These are phyloP conservation scores for Metschnikowia rubicola DNA, from an alignment of 805 yeast genomes.

Conservation along the genomic window DNA sequence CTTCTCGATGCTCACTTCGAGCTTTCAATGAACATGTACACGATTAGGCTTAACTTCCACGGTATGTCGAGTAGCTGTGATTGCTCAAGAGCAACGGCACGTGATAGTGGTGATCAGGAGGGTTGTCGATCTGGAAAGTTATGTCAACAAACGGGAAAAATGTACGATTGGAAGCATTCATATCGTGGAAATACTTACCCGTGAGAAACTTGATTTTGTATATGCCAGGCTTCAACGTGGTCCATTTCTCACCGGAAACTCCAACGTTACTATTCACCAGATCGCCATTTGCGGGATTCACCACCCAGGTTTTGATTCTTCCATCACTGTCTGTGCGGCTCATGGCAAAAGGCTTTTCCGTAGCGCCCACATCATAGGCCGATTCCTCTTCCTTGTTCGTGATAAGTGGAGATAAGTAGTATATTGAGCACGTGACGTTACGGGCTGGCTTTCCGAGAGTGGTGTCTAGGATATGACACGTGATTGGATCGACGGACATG, in stretches of 20 bases:
- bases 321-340: slow-evolving; percentile 80
- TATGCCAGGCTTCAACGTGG: slow-evolving; percentile 51
- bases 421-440: slow-evolving; percentile 66
- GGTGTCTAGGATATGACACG: slow-evolving; percentile 89
- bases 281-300: slow-evolving; percentile 33
- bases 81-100: slow-evolving; percentile 82
- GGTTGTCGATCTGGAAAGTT: slow-evolving; percentile 59
- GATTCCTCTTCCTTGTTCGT: slow-evolving; percentile 23
- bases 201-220: slow-evolving; percentile 79
- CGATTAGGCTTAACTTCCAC: slow-evolving; percentile 56
- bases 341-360: slow-evolving; percentile 51
- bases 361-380: slow-evolving; percentile 24
- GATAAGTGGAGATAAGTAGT: slow-evolving; percentile 30
- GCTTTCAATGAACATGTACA: no score
- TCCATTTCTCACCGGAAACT: slow-evolving; percentile 39
- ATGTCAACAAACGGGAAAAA: slow-evolving; percentile 90
- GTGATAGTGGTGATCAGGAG: slow-evolving; percentile 81
- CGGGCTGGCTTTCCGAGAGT: slow-evolving; percentile 78
- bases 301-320: slow-evolving; percentile 65
- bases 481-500: slow-evolving; percentile 53
- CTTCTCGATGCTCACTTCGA: not conserved
- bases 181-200: slow-evolving; percentile 53
- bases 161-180: slow-evolving; percentile 37
- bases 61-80: slow-evolving; percentile 85
- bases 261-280: slow-evolving; percentile 25